These are phyloP conservation scores for Cichorium intybus DNA, from an alignment of 140 eudicot genomes.

Conservation along the genomic window DNA sequence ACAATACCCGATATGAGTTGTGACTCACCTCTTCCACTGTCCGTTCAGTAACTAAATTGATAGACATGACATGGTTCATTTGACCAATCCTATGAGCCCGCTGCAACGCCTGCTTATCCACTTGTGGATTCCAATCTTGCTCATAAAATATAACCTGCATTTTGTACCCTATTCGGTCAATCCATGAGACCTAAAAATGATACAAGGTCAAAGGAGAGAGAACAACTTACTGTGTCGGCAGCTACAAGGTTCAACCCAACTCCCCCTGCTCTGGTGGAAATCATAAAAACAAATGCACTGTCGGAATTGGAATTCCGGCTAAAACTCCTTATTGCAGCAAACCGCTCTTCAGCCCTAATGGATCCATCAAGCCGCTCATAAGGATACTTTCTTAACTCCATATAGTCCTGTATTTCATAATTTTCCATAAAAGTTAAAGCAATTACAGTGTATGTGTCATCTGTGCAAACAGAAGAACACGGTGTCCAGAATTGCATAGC, in stretches of 20 bases:
- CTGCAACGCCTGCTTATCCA: slow-evolving; percentile 96
- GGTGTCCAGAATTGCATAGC: slow-evolving; percentile 75
- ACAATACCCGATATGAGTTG: background rate
- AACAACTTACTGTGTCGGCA: slow-evolving; percentile 79
- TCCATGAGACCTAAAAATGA: too few species aligned
- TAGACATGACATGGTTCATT: slow-evolving; percentile 76
- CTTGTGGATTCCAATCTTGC: slow-evolving; percentile 99
- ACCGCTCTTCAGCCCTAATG: slow-evolving; percentile 95
- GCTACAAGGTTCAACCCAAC: slow-evolving; percentile 98
- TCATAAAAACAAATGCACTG: slow-evolving; percentile 77
- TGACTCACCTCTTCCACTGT: slow-evolving; percentile 84
- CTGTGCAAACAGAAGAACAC: slow-evolving; percentile 95
- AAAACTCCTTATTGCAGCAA: slow-evolving; percentile 94
- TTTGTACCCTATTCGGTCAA: slow-evolving; percentile 4
- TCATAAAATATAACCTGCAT: slow-evolving; percentile 92
- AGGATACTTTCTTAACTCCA: slow-evolving; percentile 82
- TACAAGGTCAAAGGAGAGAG: slow-evolving; percentile 1
- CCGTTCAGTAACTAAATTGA: slow-evolving; percentile 72
- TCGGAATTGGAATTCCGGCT: slow-evolving; percentile 48
- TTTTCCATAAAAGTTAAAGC: background rate
- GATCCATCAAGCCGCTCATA: slow-evolving; percentile 99
- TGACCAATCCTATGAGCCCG: slow-evolving; percentile 99
- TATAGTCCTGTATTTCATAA: slow-evolving; percentile 53
- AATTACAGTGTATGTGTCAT: slow-evolving; percentile 82
- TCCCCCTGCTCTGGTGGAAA: slow-evolving; percentile 98